Percentiles rank a stretch among this genome's conserved stretches.
phyloP scores from a whole-genome alignment of 352 stramenopile species.

The Pythium apleroticum region DNA sequence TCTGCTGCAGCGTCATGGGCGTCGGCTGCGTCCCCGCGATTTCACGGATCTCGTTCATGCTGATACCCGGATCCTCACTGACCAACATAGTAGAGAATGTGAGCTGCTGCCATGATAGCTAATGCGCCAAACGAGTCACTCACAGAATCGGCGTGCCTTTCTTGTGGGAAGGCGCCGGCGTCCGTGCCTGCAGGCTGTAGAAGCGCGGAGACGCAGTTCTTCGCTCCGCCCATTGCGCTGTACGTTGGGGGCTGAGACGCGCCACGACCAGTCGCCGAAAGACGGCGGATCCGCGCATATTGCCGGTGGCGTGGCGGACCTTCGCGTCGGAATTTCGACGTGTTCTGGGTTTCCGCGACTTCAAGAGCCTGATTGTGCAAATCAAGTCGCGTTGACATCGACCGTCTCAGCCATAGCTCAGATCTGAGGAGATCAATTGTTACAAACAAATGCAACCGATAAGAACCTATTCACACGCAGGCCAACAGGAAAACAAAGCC shows the following conservation, averaged over 20 bases:
- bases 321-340: slow-evolving; percentile 9
- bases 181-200: neutral
- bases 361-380: slow-evolving; percentile 18
- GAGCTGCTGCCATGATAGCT: neutral
- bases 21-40: slow-evolving; percentile 55
- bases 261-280: neutral
- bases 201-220: slow-evolving; percentile 4
- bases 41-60: slow-evolving; percentile 64
- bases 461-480: neutral
- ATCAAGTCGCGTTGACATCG: neutral
- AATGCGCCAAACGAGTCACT: neutral
- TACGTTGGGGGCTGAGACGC: neutral
- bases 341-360: neutral
- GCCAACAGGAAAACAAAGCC: neutral
- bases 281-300: neutral
- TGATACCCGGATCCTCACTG: slow-evolving; percentile 31
- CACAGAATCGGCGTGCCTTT: slow-evolving; percentile 29
- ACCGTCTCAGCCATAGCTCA: neutral
- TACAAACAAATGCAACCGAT: neutral
- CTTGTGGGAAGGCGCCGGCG: slow-evolving; percentile 21
- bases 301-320: neutral
- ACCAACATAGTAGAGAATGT: neutral
- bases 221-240: neutral
- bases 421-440: neutral
- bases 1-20: slow-evolving; percentile 77